Evolutionary conservation across 345 rosid genomes (phyloP).

Genomic region (Lepidium aucheri): DNA sequence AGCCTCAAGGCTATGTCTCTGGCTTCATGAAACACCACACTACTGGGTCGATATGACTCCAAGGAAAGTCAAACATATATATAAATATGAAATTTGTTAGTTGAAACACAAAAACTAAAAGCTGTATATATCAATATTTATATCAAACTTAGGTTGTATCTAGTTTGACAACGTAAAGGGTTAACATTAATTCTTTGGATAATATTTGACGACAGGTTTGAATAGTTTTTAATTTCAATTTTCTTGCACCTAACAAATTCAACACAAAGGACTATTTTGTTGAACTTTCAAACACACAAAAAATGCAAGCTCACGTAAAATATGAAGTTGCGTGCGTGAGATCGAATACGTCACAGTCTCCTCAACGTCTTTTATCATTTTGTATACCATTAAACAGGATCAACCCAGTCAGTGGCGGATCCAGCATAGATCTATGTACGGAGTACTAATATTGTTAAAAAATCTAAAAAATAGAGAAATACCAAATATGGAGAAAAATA

Average conservation of each 20-base stretch:
- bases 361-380: not conserved
- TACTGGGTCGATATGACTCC: not conserved
- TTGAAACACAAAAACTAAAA: not conserved
- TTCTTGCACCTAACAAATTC: not conserved
- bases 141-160: not conserved
- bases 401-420: too few species aligned
- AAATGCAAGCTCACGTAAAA: not conserved
- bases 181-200: not conserved
- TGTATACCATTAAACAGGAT: not conserved
- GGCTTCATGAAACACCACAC: not conserved
- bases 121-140: not conserved
- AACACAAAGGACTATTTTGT: not conserved
- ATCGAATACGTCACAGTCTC: not conserved
- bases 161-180: not conserved
- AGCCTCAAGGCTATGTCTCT: slow-evolving; percentile 11
- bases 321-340: not conserved
- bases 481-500: too few species aligned
- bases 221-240: not conserved
- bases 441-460: too few species aligned
- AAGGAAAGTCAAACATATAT: slow-evolving; percentile 7
- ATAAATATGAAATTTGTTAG: not conserved
- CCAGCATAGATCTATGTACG: too few species aligned
- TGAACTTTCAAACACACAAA: not conserved
- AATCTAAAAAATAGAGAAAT: too few species aligned
- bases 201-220: not conserved